These are phyloP conservation scores for Neonothopanus nambi DNA, from an alignment of 1,284 basidiomycete species.

Conservation along the genomic window DNA sequence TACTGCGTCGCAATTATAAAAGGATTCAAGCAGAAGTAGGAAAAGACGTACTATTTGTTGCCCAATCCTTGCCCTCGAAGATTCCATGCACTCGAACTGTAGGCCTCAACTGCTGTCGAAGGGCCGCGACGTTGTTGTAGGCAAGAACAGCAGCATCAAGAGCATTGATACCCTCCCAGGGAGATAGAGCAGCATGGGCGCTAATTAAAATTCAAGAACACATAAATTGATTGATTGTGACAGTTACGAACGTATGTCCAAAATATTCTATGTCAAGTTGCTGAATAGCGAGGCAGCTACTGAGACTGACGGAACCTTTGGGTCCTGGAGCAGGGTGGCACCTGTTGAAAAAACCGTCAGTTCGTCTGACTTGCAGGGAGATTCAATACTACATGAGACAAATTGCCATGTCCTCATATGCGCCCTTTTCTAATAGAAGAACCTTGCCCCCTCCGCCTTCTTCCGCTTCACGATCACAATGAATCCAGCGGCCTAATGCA, in stretches of 20 bases:
- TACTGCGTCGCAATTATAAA: constrained; percentile 41
- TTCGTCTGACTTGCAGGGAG: constrained; percentile 15
- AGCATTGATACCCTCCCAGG: constrained; percentile 77
- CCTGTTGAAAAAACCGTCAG: constrained; percentile 32
- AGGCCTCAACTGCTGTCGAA: constrained; percentile 72
- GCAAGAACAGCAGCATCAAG: constrained; percentile 75
- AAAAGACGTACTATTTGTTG: constrained; percentile 49
- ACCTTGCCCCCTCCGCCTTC: constrained; percentile 76
- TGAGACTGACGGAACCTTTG: constrained; percentile 51
- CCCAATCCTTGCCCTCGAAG: constrained; percentile 63
- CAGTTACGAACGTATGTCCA: constrained; percentile 54
- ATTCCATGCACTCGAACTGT: constrained; percentile 68
- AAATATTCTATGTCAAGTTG: constrained; percentile 51
- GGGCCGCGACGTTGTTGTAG: constrained; percentile 66
- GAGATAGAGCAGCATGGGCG: constrained; percentile 68
- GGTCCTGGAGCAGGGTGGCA: constrained; percentile 66
- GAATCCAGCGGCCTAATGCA: background rate
- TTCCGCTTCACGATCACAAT: constrained; percentile 47
- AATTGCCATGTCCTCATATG: constrained; percentile 65
- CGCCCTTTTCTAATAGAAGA: constrained; percentile 60
- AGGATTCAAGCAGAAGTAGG: background rate
- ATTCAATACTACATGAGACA: constrained; percentile 57
- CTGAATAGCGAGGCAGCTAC: constrained; percentile 55
- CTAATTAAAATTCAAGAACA: constrained; percentile 28
- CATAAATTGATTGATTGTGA: background rate